Evolutionary conservation across 306 rosid species (phyloP).

Genomic region (Senna siamea): DNA sequence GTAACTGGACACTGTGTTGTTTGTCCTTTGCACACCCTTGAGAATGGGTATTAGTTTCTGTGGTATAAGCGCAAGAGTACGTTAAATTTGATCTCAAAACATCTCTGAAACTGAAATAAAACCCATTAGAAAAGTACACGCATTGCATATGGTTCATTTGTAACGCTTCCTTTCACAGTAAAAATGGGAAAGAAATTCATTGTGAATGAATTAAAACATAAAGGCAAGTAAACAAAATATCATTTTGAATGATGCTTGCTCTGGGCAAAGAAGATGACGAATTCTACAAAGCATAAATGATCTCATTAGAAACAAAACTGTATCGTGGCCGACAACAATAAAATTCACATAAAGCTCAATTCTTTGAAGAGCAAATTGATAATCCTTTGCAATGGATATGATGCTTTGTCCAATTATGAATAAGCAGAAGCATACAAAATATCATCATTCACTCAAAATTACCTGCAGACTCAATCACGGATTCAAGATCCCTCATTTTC

Average conservation of each 20-base stretch:
- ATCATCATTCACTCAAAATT: background rate
- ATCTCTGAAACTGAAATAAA: constrained; percentile 1
- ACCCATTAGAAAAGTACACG: background rate
- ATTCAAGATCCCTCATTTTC: constrained; percentile 73
- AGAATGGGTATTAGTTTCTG: constrained; percentile 46
- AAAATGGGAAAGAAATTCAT: background rate
- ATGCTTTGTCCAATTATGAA: background rate
- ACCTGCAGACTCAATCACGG: constrained; percentile 67
- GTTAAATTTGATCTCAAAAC: constrained; percentile 9
- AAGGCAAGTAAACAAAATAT: background rate
- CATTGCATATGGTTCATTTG: background rate
- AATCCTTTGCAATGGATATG: background rate
- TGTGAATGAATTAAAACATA: background rate
- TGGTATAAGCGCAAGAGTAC: constrained; percentile 19
- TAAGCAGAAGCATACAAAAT: background rate
- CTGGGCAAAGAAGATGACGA: background rate
- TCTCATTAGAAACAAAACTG: background rate
- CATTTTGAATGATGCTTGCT: background rate
- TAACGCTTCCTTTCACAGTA: background rate
- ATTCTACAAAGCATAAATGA: background rate
- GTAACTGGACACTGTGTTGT: constrained; percentile 43
- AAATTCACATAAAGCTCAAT: background rate
- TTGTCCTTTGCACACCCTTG: constrained; percentile 35
- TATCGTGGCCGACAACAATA: background rate
- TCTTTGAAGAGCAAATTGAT: constrained; percentile 4